Evolutionary conservation across 176 grass and related monocot genomes (phyloP).

Genomic region (Zizania latifolia): DNA sequence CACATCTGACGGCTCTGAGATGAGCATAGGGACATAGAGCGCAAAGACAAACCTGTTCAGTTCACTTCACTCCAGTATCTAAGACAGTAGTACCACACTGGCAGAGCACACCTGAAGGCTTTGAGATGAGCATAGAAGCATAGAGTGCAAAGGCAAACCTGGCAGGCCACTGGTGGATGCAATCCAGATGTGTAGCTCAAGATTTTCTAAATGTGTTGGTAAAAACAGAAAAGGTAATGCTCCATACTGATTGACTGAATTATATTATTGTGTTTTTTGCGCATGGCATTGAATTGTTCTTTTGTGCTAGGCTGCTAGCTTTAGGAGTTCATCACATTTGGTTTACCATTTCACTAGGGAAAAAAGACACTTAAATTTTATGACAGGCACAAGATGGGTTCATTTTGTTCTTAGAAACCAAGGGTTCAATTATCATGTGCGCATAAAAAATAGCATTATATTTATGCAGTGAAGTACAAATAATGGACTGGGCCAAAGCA

Average conservation of each 20-base stretch:
- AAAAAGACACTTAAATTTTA: background rate
- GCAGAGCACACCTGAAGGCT: background rate
- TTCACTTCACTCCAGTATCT: no score
- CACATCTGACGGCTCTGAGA: no score
- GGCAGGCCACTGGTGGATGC: background rate
- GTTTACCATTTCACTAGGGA: slow-evolving; percentile 35
- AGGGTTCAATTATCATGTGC: background rate
- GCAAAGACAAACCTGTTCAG: no score
- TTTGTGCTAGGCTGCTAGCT: background rate
- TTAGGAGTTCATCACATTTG: slow-evolving; percentile 4
- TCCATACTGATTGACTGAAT: background rate
- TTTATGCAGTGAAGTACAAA: background rate
- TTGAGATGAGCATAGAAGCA: background rate
- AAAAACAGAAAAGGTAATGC: background rate
- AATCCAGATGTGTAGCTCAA: background rate
- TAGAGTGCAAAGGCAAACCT: background rate
- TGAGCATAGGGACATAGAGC: no score
- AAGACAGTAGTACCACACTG: no score
- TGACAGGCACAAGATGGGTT: background rate
- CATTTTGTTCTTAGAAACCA: background rate
- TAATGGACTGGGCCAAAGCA: background rate
- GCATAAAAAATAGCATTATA: background rate
- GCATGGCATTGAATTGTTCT: slow-evolving; percentile 16
- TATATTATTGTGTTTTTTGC: background rate
- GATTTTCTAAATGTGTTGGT: background rate